Base-by-base conservation (phyloP, 2,329 filamentous ascomycete genomes). In the Hypoxylon sp. region DNA sequence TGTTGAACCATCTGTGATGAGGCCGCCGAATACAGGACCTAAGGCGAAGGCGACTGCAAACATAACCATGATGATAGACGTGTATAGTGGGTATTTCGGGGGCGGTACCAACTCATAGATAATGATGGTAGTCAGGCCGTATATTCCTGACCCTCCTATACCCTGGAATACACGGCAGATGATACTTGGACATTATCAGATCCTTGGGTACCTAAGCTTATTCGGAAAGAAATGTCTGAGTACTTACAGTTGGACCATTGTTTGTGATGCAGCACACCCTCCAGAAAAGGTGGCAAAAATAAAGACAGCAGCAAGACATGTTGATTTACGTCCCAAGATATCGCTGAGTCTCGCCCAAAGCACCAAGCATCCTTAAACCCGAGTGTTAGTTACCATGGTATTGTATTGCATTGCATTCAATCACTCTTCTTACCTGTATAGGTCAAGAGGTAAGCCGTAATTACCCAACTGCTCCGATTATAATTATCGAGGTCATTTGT, bases 291-390 rank as follows among this genome's bases (percentile, higher is more conserved):
- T 26, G 13, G 36, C 29, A 13, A 49, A 49, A 17, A 49, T 15
- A 7, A 31, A 2, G 17, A 42, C 36, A 7, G 45, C 45, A 2
- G 30, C n/a, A 3, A 49, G 37, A 5, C 42, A 20, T 5, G 42
- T 36, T 37, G 36, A 49, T 49, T 49, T 49, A 6, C 36, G 36
- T n/a, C 36, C 45, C 9, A 49, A 49, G 16, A 37, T 49, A 25
- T 49, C 37, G 37, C 45, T 49, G 6, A 49, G 21, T 9, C 42
- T 49, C 4, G 45, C 42, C 45, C 45, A 49, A 8, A 49, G 42
- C 9, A n/a, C n/a, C n/a, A n/a, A n/a, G n/a, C n/a, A n/a, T n/a
- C n/a, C n/a, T n/a, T n/a, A n/a, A n/a, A n/a, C n/a, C n/a, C n/a
- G n/a, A n/a, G n/a, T n/a, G n/a, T n/a, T n/a, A n/a, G n/a, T n/a